phyloP scores from a whole-genome alignment of 768 basidiomycete genomes.

The Fomitopsis pulvina region DNA sequence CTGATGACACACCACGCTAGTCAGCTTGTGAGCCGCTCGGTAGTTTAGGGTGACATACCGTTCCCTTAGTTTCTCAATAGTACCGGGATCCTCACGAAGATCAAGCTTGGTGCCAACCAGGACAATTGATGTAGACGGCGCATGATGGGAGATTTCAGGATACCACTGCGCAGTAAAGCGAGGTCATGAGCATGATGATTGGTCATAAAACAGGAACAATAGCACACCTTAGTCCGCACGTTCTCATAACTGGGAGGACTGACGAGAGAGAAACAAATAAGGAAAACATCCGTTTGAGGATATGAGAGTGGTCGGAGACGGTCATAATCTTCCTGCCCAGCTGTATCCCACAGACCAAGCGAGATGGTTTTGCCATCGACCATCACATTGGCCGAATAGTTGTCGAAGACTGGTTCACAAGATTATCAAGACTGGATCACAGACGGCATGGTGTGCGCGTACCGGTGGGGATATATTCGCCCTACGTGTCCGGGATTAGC shows the following conservation, averaged over 20 bases:
- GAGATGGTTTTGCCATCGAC: conserved; percentile 99
- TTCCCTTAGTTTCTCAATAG: conserved; percentile 89
- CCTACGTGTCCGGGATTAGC: conserved; percentile 37
- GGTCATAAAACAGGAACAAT: neutral
- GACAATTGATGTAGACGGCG: conserved; percentile 88
- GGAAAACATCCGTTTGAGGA: conserved; percentile 98
- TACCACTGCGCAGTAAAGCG: conserved; percentile 60
- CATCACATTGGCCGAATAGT: conserved; percentile 98
- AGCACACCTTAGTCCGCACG: conserved; percentile 87
- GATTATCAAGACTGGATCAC: conserved; percentile 5
- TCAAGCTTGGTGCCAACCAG: conserved; percentile 97
- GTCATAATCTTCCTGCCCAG: conserved; percentile 99
- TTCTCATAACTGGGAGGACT: conserved; percentile 98
- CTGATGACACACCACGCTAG: conserved; percentile 30
- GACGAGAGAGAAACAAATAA: conserved; percentile 98
- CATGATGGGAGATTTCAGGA: conserved; percentile 96
- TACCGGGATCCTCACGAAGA: conserved; percentile 89
- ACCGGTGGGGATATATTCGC: conserved; percentile 97
- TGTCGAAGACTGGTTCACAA: conserved; percentile 82
- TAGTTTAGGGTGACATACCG: conserved; percentile 42
- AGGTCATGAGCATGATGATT: conserved; percentile 10
- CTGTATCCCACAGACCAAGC: conserved; percentile 99
- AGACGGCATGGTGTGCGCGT: conserved; percentile 12
- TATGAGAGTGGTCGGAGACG: conserved; percentile 96
- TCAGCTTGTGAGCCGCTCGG: neutral